Base-by-base conservation (phyloP, 805 yeast genomes). In the Vanderwaltozyma polyspora region DNA sequence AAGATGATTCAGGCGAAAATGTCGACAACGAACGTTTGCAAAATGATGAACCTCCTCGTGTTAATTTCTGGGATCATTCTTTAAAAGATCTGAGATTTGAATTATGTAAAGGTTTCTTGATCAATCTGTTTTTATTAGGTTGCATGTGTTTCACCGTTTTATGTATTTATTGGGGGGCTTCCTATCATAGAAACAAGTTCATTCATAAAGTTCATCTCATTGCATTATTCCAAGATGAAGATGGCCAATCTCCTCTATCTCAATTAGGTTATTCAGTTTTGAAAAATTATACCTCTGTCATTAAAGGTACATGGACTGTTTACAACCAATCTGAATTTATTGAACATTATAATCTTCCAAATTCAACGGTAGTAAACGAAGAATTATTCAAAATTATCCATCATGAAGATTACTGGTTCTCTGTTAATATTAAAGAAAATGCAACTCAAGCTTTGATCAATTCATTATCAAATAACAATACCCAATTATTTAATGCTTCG, bases 361-460 rank as follows among this genome's bases (percentile, higher is more conserved):
- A 45, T 39, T n/a, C 29, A 3, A 34, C 42, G 42, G 31, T 37
- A 3, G 34, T 57, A 4, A 42, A 51, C 22, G 63, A 61, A 2
- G 68, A 70, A 43, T 48, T 77, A 14, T 28, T 54, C 25, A 41
- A 64, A 15, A 53, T 57, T 32, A 66, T 81, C 5, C 74, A 70
- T 45, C 67, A 67, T 33, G 72, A 76, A 53, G 44, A 66, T 12
- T 77, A 66, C 46, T 81, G 91, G 91, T 64, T 70, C 7, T 70
- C 79, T 1, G 57, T 79, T 24, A 69, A 73, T 42, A 68, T 80
- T 16, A 45, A 51, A 12, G 55, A 65, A 10, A 67, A 72, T 45
- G 72, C 78, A 0, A 62, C 75, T 3, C 45, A 40, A 15, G 28
- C 41, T 8, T 31, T 55, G 1, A 32, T 45, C n/a, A 27, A 46